Base-by-base conservation (phyloP, 371 early-diverging fungal species). In the Choanephora cucurbitarum region DNA sequence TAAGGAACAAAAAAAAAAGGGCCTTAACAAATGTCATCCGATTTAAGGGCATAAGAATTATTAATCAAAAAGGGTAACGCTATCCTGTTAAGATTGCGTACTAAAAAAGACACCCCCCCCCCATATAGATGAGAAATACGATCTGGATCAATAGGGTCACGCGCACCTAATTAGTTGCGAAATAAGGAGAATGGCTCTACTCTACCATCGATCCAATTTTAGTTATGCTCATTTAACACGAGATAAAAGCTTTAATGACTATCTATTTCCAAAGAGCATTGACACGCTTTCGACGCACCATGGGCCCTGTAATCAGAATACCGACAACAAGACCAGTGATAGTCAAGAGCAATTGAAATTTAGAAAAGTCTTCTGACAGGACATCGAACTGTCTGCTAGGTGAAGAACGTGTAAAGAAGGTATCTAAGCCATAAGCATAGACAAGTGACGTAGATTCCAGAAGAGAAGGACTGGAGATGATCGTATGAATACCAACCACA, bases 361-460 rank as follows among this genome's bases (percentile, higher is more conserved):
- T 93, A 61, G 88, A 91, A 70, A 98, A 98, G 58, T 90, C 87
- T 68, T 94, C 91, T 62, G 91, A 89, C 57, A 98, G 72, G 44
- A 91, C 83, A 72, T 98, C 98, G 73, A 98, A 98, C 15, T 87
- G 84, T 63, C 89, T 89, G 44, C 92, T 92, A 17, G 98, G 97
- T 33, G 85, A 84, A 13, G 85, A 81, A 28, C 88, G 80, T 0
- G 89, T 86, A 58, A 87, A 90, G 78, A 93, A 98, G 45, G 94
- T 61, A 62, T 97, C 97, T 32, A 93, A 77, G 4, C 97, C 97
- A 62, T 86, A 93, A 0, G 91, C 86, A 28, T 89, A 76, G 5
- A 96, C 92, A 19, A 96, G 72, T 9, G 94, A 85, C 4, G 98
- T 98, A n/a, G 95, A 94, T 76, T 98, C 98, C 34, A 97, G 73